phyloP scores from a whole-genome alignment of 2,329 filamentous ascomycete species.

The Penicillium sp. region DNA sequence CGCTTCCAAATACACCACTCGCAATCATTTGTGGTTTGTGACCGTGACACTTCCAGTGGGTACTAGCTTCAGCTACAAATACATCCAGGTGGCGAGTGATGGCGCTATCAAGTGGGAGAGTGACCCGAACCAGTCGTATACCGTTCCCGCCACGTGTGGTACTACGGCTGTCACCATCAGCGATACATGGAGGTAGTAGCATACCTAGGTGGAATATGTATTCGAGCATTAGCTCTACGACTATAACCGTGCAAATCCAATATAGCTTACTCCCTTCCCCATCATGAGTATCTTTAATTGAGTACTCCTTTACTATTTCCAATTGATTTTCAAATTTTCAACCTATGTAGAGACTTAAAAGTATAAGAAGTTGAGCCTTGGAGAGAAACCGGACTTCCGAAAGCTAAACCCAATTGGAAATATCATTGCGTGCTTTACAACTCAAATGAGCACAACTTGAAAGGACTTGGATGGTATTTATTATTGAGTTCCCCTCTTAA shows the following conservation, averaged over 20 bases:
- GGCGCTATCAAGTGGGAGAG: slow-evolving; percentile 11
- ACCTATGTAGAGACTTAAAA: too few species aligned
- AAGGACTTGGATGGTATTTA: neutral
- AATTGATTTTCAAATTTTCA: too few species aligned
- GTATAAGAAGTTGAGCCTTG: too few species aligned
- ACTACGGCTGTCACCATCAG: slow-evolving; percentile 32
- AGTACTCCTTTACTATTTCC: too few species aligned
- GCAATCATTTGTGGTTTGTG: slow-evolving; percentile 61
- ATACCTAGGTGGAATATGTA: neutral
- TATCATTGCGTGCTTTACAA: slow-evolving; percentile 16
- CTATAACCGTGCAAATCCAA: too few species aligned
- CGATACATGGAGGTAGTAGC: slow-evolving; percentile 38
- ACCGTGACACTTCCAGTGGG: slow-evolving; percentile 57
- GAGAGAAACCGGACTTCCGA: too few species aligned
- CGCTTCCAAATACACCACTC: slow-evolving; percentile 57
- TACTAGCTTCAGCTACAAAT: slow-evolving; percentile 43
- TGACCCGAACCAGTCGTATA: slow-evolving; percentile 40
- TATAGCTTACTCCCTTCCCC: too few species aligned
- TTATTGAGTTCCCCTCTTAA: too few species aligned
- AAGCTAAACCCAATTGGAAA: neutral
- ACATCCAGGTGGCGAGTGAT: slow-evolving; percentile 5
- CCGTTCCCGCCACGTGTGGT: slow-evolving; percentile 39
- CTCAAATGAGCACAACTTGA: slow-evolving; percentile 15
- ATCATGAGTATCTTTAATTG: too few species aligned
- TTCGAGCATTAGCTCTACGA: neutral